A percentile compares a stretch with the other conserved stretches of the same genome.
Evolutionary conservation across 306 rosid genomes (phyloP).

Genomic region (Vicia sativa): DNA sequence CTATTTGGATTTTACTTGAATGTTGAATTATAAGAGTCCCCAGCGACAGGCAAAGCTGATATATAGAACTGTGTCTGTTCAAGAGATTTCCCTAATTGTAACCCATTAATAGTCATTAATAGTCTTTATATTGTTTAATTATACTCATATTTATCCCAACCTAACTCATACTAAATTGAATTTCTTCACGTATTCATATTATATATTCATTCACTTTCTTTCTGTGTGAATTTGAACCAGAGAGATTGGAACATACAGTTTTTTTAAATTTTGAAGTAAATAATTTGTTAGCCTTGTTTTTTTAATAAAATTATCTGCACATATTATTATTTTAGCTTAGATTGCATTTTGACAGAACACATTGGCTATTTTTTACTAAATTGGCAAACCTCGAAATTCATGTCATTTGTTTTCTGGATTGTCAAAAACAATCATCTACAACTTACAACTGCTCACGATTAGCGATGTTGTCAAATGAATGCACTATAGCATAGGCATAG

Average conservation of each 20-base stretch:
- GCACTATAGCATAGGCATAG: too few species aligned
- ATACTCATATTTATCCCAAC: constrained; percentile 5
- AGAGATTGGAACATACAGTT: not conserved
- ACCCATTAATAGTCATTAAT: not conserved
- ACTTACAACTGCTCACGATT: not conserved
- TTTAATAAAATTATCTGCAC: not conserved
- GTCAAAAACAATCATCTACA: not conserved
- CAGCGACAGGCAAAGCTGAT: not conserved
- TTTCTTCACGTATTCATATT: constrained; percentile 1
- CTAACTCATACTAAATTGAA: not conserved
- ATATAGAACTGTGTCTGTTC: not conserved
- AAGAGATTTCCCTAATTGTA: constrained; percentile 2
- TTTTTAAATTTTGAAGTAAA: not conserved
- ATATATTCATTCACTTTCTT: not conserved
- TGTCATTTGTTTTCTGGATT: constrained; percentile 12
- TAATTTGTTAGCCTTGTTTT: not conserved
- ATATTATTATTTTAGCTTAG: not conserved
- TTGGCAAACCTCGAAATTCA: too few species aligned
- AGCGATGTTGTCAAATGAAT: too few species aligned
- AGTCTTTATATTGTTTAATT: not conserved
- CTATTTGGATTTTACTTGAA: constrained; percentile 1
- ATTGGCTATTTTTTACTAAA: constrained; percentile 15
- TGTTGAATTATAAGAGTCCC: too few species aligned
- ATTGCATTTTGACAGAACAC: constrained; percentile 23
- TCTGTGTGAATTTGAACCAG: not conserved